phyloP scores from a whole-genome alignment of 257 asterid genomes.

The Penstemon newberryi region DNA sequence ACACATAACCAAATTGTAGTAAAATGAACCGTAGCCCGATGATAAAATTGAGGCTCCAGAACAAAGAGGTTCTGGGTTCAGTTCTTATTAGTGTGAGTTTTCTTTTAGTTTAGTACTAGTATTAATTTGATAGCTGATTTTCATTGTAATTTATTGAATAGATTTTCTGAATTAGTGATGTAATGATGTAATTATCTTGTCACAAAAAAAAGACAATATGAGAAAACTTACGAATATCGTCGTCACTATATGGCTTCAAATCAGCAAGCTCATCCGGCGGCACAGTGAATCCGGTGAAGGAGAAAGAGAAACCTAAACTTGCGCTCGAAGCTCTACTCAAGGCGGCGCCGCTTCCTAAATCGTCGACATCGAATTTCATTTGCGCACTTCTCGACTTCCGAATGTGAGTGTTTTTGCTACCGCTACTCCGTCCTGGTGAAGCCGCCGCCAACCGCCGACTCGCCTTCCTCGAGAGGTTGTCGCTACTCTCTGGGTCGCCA shows the following conservation, averaged over 20 bases:
- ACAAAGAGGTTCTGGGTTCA: too few relatives aligned
- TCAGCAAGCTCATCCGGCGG: conserved; percentile 77
- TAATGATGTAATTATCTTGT: too few relatives aligned
- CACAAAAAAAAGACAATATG: too few relatives aligned
- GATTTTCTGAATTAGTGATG: too few relatives aligned
- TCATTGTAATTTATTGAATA: too few relatives aligned
- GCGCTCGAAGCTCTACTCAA: conserved; percentile 97
- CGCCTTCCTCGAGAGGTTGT: conserved; percentile 60
- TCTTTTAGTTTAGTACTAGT: too few relatives aligned
- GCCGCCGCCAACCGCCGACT: conserved; percentile 46
- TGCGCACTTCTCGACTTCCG: conserved; percentile 93
- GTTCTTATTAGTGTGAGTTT: too few relatives aligned
- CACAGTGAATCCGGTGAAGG: conserved; percentile 84
- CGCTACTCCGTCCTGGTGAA: conserved; percentile 65
- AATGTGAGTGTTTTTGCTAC: conserved; percentile 57
- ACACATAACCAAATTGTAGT: too few relatives aligned
- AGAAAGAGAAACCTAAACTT: conserved; percentile 81
- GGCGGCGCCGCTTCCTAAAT: conserved; percentile 88
- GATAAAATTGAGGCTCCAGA: too few relatives aligned
- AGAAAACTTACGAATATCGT: conserved; percentile 59
- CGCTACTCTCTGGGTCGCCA: conserved; percentile 21
- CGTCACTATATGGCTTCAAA: conserved; percentile 66
- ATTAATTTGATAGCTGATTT: too few relatives aligned
- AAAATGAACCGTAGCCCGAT: too few relatives aligned
- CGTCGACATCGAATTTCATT: conserved; percentile 79